Evolutionary conservation across 352 stramenopile genomes (phyloP).

Genomic region (Globisporangium uncinulatum): DNA sequence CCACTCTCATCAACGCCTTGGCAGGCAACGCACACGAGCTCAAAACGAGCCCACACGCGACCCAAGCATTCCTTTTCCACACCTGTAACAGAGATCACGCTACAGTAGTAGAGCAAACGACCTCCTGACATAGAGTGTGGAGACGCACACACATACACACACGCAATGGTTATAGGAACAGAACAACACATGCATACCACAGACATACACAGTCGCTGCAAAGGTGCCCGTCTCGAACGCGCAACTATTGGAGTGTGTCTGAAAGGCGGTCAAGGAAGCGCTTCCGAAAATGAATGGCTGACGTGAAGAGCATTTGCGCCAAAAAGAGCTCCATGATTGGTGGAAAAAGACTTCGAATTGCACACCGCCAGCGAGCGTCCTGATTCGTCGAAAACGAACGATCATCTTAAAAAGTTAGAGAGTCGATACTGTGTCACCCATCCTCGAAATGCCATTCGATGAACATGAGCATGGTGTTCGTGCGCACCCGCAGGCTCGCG

Average conservation of each 20-base stretch:
- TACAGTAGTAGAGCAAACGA: slow-evolving; percentile 64
- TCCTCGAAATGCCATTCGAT: neutral
- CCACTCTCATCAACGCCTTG: slow-evolving; percentile 79
- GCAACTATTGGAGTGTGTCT: neutral
- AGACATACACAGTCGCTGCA: neutral
- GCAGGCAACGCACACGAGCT: slow-evolving; percentile 42
- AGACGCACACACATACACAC: slow-evolving; percentile 9
- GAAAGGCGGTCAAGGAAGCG: no score
- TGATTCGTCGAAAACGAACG: no score
- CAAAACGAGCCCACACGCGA: slow-evolving; percentile 56
- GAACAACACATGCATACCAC: neutral
- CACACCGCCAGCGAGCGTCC: no score
- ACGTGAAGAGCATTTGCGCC: no score
- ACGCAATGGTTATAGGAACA: neutral
- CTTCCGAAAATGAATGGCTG: no score
- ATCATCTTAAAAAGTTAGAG: neutral
- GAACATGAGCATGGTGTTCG: neutral
- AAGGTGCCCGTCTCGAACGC: neutral
- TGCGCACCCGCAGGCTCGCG: neutral
- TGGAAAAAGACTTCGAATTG: no score
- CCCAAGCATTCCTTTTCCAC: slow-evolving; percentile 78
- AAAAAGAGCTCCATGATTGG: no score
- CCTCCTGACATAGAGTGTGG: slow-evolving; percentile 77
- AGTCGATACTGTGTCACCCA: no score
- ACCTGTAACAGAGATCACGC: slow-evolving; percentile 76